Evolutionary conservation across 2,329 filamentous ascomycete species (phyloP), one percentile per base, ranked within the genome.

Genomic region (Drechslerella coelobrocha): DNA sequence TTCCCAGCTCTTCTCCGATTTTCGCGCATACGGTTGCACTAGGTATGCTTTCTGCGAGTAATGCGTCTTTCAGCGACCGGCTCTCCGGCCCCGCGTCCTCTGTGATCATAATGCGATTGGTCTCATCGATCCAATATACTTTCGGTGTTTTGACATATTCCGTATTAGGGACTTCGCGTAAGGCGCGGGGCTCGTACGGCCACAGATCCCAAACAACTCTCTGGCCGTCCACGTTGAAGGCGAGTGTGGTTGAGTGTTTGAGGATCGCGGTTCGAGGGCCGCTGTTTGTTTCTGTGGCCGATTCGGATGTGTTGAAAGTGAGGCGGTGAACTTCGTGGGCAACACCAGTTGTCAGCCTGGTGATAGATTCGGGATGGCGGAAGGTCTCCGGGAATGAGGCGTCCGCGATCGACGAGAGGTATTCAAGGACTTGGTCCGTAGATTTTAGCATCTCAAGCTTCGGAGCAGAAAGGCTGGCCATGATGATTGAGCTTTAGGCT

Each of bases 1-100:
- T 55, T 23, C 68, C 68, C 6, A 72, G 43, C 24, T 72, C 68
- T 41, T 72, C 55, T 41, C 68, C 68, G 19, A 72, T 66, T 43
- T 53, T 55, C 3, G 24, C 29, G 47, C 66, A 65, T n/a, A 61
- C 68, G 9, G 29, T n/a, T 6, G 17, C 12, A n/a, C 45, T 26
- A 9, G 61, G 61, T 61, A 65, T 57, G 12, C 47, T 57, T 4
- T 66, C 55, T 9, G 45, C 21, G 0, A 66, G 48, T 17, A 72
- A 24, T n/a, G 66, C 39, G 9, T 61, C 17, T 29, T 72, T 72
- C 37, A 72, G 23, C 12, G 34, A 66, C 48, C 41, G 26, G 12
- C 61, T 66, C 14, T n/a, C 43, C n/a, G 50, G 55, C 6, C 68
- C 68, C 2, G 68, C 61, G 21, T 72, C 61, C 31, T 72, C 68